phyloP scores from a whole-genome alignment of 192 early-diverging fungal genomes.

The Oehlia diaphana region DNA sequence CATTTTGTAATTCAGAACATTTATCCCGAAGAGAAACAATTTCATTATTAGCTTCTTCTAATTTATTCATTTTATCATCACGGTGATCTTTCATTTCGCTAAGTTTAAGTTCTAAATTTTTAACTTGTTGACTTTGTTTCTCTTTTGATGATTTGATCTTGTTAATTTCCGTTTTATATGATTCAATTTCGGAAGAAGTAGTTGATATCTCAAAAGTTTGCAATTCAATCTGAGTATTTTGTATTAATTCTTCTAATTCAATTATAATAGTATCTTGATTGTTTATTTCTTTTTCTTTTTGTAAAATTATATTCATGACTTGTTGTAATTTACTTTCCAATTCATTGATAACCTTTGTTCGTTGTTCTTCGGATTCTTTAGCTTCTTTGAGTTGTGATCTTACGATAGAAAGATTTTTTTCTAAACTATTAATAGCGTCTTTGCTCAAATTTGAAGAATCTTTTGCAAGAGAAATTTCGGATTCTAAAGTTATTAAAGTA shows the following conservation, averaged over 20 bases:
- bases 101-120: slow-evolving; percentile 22
- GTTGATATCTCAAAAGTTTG: not conserved
- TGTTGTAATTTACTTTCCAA: slow-evolving; percentile 16
- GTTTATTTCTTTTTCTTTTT: slow-evolving; percentile 8
- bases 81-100: not conserved
- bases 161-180: slow-evolving; percentile 3
- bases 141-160: slow-evolving; percentile 2
- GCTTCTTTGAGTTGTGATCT: slow-evolving; percentile 10
- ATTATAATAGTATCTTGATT: not conserved
- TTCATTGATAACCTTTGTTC: not conserved
- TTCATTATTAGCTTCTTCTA: slow-evolving; percentile 18
- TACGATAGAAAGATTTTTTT: slow-evolving; percentile 10
- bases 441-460: not conserved
- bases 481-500: slow-evolving; percentile 9
- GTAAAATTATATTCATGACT: not conserved
- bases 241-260: slow-evolving; percentile 19
- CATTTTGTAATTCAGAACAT: slow-evolving; percentile 18
- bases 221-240: slow-evolving; percentile 9
- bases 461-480: slow-evolving; percentile 8
- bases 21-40: not conserved
- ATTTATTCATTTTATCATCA: slow-evolving; percentile 2
- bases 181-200: not conserved
- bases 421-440: slow-evolving; percentile 9
- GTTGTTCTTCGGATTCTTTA: slow-evolving; percentile 7
- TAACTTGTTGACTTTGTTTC: not conserved